Conservation (phyloP, 2,329 filamentous ascomycete genomes). For the Alternaria tenuissima region DNA sequence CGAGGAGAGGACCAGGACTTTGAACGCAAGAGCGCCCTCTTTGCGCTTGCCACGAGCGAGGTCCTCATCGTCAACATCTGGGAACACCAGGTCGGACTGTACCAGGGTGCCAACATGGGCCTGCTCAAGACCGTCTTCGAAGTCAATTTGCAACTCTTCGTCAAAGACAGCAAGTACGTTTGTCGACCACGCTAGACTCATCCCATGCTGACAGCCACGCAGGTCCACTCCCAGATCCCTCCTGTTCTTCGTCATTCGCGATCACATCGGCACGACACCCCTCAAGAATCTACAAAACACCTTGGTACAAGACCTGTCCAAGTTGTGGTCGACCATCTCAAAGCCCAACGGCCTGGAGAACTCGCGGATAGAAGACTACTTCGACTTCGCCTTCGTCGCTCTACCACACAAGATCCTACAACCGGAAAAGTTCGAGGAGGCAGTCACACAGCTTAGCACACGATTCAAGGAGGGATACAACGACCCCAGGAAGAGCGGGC, state of each 20-base stretch:
- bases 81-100: slow-evolving; percentile 98
- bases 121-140: slow-evolving; percentile 98
- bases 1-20: slow-evolving; percentile 98
- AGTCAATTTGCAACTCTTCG: slow-evolving; percentile 95
- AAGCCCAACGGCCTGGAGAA: slow-evolving; percentile 90
- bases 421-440: slow-evolving; percentile 84
- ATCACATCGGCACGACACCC: slow-evolving; percentile 92
- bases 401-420: slow-evolving; percentile 97
- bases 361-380: slow-evolving; percentile 94
- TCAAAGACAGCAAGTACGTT: slow-evolving; percentile 89
- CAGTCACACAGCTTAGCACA: slow-evolving; percentile 79
- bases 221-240: slow-evolving; percentile 89
- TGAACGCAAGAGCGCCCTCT: slow-evolving; percentile 96
- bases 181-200: not conserved
- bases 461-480: slow-evolving; percentile 85
- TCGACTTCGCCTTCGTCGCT: slow-evolving; percentile 96
- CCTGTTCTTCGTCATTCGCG: slow-evolving; percentile 97
- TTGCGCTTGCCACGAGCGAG: slow-evolving; percentile 96
- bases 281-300: slow-evolving; percentile 90
- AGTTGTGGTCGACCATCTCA: slow-evolving; percentile 91
- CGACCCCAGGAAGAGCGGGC: slow-evolving; percentile 67
- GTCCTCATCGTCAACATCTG: slow-evolving; percentile 98
- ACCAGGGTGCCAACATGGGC: slow-evolving; percentile 99
- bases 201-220: slow-evolving; percentile 31
- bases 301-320: slow-evolving; percentile 85